These are phyloP conservation scores for Coleophoma cylindrospora DNA, from an alignment of 2,329 filamentous ascomycete genomes.

Conservation along the genomic window DNA sequence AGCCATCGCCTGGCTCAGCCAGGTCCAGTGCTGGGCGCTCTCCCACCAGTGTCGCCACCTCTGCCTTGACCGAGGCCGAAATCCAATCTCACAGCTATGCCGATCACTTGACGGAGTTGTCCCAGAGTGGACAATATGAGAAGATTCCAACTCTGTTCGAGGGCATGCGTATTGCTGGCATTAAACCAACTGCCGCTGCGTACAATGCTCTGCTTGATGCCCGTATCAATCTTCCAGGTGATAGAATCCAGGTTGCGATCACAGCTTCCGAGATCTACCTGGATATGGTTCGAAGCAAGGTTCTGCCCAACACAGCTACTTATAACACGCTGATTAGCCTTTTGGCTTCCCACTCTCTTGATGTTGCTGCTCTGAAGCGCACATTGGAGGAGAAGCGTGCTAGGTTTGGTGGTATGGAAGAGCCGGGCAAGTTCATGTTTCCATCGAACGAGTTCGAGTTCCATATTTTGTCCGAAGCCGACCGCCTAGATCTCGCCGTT, in stretches of 20 bases:
- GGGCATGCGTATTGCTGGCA: conserved; percentile 76
- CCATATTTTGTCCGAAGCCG: conserved; percentile 80
- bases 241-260: conserved; percentile 78
- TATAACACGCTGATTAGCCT: conserved; percentile 85
- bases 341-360: conserved; percentile 73
- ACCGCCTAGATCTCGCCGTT: conserved; percentile 78
- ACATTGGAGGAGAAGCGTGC: conserved; percentile 74
- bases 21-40: conserved; percentile 37
- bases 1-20: conserved; percentile 20
- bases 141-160: conserved; percentile 92
- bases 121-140: conserved; percentile 66
- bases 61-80: conserved; percentile 43
- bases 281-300: conserved; percentile 86
- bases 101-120: conserved; percentile 71
- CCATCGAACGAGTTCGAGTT: conserved; percentile 83
- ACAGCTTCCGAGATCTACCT: conserved; percentile 94
- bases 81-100: conserved; percentile 68
- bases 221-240: conserved; percentile 74
- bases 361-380: conserved; percentile 69
- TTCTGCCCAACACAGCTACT: conserved; percentile 76
- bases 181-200: conserved; percentile 76
- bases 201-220: conserved; percentile 89
- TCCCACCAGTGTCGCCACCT: conserved; percentile 51
- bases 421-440: conserved; percentile 81
- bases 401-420: conserved; percentile 81